Base-by-base conservation (phyloP, 1,284 basidiomycete genomes). In the Leccinum pseudoinsigne region DNA sequence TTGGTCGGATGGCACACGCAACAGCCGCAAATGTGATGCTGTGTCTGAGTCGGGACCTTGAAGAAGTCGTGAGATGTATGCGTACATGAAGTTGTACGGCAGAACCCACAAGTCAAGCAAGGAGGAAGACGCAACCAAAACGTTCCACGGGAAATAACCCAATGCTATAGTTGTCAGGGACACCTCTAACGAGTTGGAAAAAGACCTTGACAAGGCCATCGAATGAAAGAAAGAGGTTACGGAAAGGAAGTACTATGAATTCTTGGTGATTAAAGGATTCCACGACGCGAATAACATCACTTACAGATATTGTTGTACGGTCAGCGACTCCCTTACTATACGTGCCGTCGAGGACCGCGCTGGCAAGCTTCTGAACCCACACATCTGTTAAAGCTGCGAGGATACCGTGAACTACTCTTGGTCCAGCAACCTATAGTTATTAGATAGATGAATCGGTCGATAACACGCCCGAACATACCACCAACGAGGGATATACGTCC, bases 161-260 rank as follows among this genome's bases (percentile, higher is more conserved):
- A 98, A 82, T 0, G 95, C 95, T 42, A 91, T 78, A 0, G 88
- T 88, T 0, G 92, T 93, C 50, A 99, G 76, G 0, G 93, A 87
- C 0, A 95, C 95, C 74, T 99, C 97, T 21, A 95, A 78, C 5
- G 95, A 96, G 73, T 98, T 99, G 14, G 95, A 97, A 45, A 99
- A 81, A 0, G 95, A 94, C 21, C 97, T 85, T 5, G 94, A 91
- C 11, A 97, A 81, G 1, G 94, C 87, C 60, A 97, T 82, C 0
- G 86, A 86, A 72, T 97, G 86, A 79, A 98, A 99, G 68, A 97
- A 86, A 1, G 93, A 97, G 0, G 89, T 86, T 50, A 95, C 74
- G 9, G 94, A 97, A 40, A 97, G 77, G 63, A 96, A 82, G 21
- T 92, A 78, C 95, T 97, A 69, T 14, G 40, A 63, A 62, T 47